Evolutionary conservation across 1,139 yeast species (phyloP), one percentile per base, ranked within the genome.

Genomic region (Yamadazyma oceani): DNA sequence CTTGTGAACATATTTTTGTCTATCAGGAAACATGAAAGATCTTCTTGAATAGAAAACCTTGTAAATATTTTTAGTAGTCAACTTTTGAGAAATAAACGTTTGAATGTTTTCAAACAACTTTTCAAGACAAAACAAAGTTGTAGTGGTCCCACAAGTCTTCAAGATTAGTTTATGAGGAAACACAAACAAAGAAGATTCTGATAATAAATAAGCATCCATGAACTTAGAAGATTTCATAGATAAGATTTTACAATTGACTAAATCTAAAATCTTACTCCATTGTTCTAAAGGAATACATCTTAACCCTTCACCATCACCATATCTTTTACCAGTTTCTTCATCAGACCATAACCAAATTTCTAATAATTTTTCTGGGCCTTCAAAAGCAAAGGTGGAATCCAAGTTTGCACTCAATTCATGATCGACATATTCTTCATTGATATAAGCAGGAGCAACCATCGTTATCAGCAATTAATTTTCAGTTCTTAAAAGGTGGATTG

Each of bases 61-160:
- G 64, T 75, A 75, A 31, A 88, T 82, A 30, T 57, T 46, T 40
- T 50, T 48, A 43, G 66, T 45, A n/a, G 56, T 38, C 34, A 52
- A 36, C 17, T 37, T 39, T 17, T 41, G 47, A 25, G 37, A 37
- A 17, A 54, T 48, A 40, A 42, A 54, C 6, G 46, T 36, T 23
- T 42, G 46, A 21, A 44, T 45, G 17, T 78, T 60, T 31, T 75
- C 74, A 48, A 85, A 76, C 42, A 90, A 65, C 39, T 77, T 73
- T 22, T 78, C 80, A 29, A 92, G 65, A 51, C 97, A 92, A 23
- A 82, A 78, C 45, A 92, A 73, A 1, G 96, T 83, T 2, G 97
- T 88, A 2, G 97, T 92, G 11, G 97, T 90, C 9, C 98, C 98
- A 60, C 98, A 92, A 11, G 98, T 92, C 63, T 92, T 92, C 55